These are phyloP conservation scores for Cutaneotrichosporon curvatum DNA, from an alignment of 1,284 basidiomycete genomes.

Conservation along the genomic window DNA sequence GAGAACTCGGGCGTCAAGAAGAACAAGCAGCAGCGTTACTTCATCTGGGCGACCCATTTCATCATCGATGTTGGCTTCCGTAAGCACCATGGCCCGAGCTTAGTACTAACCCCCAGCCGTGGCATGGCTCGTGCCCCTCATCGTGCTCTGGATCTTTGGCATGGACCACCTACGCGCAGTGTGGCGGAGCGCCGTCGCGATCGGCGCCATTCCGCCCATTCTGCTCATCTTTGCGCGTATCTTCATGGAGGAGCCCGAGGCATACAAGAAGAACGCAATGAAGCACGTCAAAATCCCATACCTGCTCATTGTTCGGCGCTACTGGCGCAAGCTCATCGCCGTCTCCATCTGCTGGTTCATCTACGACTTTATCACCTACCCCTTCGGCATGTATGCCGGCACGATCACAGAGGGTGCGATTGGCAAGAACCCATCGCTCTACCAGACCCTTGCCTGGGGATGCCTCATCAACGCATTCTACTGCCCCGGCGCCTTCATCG, in stretches of 20 bases:
- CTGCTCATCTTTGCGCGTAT: constrained; percentile 76
- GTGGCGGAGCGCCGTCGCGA: constrained; percentile 80
- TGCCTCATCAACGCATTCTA: constrained; percentile 50
- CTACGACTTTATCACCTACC: constrained; percentile 49
- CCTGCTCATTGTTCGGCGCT: constrained; percentile 67
- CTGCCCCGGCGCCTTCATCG: constrained; percentile 35
- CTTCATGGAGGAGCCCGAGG: constrained; percentile 65
- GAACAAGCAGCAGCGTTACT: constrained; percentile 74
- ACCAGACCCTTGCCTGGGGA: constrained; percentile 39
- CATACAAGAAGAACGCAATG: constrained; percentile 54
- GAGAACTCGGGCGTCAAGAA: constrained; percentile 65
- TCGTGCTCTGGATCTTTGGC: constrained; percentile 81
- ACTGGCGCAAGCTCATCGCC: constrained; percentile 44
- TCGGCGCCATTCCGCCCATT: constrained; percentile 74
- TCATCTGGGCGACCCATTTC: constrained; percentile 49
- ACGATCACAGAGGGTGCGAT: constrained; percentile 45
- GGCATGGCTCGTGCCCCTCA: constrained; percentile 72
- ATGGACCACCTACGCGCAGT: constrained; percentile 70
- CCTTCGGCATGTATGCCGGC: constrained; percentile 80
- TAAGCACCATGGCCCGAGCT: not conserved
- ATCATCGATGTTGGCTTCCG: constrained; percentile 16
- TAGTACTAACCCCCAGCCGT: constrained; percentile 45
- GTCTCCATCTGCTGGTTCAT: constrained; percentile 56
- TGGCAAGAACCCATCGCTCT: constrained; percentile 26
- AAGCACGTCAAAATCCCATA: constrained; percentile 57